Evolutionary conservation across 2,329 filamentous ascomycete genomes (phyloP).

Genomic region (Lasiodiplodia hormozganensis): DNA sequence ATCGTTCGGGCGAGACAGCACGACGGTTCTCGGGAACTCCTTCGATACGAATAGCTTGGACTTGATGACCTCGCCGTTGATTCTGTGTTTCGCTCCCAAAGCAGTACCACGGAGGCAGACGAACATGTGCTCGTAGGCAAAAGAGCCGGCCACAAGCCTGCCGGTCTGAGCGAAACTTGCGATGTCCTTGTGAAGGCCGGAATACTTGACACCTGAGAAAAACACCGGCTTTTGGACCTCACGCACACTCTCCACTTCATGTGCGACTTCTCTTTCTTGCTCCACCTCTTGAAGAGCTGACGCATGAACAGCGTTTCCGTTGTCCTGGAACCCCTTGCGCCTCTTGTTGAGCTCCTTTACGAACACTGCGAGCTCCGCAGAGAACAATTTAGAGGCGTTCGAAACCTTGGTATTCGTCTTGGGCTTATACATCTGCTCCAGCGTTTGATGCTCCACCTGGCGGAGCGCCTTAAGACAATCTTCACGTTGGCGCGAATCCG

Average conservation of each 20-base stretch:
- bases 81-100: conserved; percentile 45
- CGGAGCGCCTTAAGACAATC: conserved; percentile 55
- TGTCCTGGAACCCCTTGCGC: conserved; percentile 50
- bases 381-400: conserved; percentile 29
- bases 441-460: conserved; percentile 62
- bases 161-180: conserved; percentile 56
- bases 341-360: conserved; percentile 44
- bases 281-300: conserved; percentile 66
- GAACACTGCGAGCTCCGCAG: neutral
- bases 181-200: conserved; percentile 58
- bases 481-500: conserved; percentile 41
- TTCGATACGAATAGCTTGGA: conserved; percentile 49
- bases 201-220: conserved; percentile 51
- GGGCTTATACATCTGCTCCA: conserved; percentile 65
- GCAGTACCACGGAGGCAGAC: conserved; percentile 39
- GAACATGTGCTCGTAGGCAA: conserved; percentile 16
- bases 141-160: conserved; percentile 36
- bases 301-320: conserved; percentile 52
- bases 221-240: conserved; percentile 58
- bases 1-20: conserved; percentile 47
- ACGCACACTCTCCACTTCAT: conserved; percentile 64
- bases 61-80: conserved; percentile 36
- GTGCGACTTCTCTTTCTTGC: conserved; percentile 63
- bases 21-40: conserved; percentile 59
- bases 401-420: conserved; percentile 29